These are phyloP conservation scores for Cladosporium colombiae DNA, from an alignment of 2,329 filamentous ascomycete species.

Conservation along the genomic window DNA sequence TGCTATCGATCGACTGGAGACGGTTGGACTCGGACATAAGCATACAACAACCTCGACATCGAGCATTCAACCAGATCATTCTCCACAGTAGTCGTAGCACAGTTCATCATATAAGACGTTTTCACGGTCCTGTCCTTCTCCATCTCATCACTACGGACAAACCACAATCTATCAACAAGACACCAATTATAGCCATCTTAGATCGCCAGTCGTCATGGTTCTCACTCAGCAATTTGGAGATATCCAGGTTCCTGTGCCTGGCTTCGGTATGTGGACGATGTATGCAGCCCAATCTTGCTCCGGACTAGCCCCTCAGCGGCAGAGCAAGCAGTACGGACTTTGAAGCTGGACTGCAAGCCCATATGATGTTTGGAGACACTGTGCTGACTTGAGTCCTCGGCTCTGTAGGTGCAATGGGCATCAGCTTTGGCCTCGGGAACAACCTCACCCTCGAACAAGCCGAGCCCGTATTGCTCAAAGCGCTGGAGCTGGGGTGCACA, in stretches of 20 bases:
- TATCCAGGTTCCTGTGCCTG: conserved; percentile 35
- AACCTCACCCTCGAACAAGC: conserved; percentile 49
- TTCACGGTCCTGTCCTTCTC: background rate
- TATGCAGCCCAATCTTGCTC: background rate
- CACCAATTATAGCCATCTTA: too few relatives aligned
- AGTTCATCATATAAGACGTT: background rate
- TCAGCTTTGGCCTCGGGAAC: conserved; percentile 47
- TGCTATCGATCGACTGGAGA: background rate
- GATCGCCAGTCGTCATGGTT: background rate
- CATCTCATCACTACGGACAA: background rate
- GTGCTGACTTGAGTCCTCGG: background rate
- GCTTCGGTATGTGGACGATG: conserved; percentile 41
- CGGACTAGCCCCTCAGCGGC: background rate
- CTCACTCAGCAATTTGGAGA: conserved; percentile 12
- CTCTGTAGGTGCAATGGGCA: conserved; percentile 45
- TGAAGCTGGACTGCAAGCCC: background rate
- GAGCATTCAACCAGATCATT: background rate
- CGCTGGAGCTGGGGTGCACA: conserved; percentile 39
- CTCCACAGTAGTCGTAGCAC: background rate
- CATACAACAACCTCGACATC: background rate
- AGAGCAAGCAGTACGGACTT: background rate
- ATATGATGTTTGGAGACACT: background rate
- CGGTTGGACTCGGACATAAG: background rate
- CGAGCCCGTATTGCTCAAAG: conserved; percentile 53
- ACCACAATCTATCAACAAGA: background rate